These are phyloP conservation scores for Pythium biforme DNA, from an alignment of 352 stramenopile species.

Conservation along the genomic window DNA sequence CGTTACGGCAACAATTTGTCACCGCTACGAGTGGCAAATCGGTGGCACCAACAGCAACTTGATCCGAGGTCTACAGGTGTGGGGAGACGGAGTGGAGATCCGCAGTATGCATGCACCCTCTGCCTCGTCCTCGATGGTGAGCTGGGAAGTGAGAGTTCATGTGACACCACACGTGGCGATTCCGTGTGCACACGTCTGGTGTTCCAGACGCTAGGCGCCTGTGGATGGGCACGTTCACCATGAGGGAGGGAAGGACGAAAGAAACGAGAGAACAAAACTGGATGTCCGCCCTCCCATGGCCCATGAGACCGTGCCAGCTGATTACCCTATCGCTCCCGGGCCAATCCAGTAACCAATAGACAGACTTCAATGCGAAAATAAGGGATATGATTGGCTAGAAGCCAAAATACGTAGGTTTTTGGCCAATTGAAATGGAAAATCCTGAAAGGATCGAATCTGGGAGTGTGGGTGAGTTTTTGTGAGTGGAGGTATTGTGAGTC, in stretches of 20 bases:
- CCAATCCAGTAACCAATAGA: constrained; percentile 7
- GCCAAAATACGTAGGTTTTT: not conserved
- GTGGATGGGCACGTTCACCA: not conserved
- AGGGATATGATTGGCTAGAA: not conserved
- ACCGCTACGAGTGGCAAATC: no score
- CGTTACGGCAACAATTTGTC: no score
- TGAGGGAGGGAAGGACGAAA: not conserved
- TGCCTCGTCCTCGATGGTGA: not conserved
- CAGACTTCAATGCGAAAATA: not conserved
- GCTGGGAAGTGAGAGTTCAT: no score
- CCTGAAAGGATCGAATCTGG: constrained; percentile 1
- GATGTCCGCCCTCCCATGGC: not conserved
- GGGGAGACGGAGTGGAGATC: no score
- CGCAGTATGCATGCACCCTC: not conserved
- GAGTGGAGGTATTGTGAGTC: constrained; percentile 25
- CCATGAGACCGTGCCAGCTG: not conserved
- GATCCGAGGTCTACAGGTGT: not conserved
- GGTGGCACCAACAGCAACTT: not conserved
- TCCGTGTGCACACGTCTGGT: not conserved
- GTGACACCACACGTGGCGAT: not conserved
- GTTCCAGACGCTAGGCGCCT: not conserved
- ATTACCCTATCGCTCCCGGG: not conserved
- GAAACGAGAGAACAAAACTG: not conserved
- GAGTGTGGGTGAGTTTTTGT: constrained; percentile 8
- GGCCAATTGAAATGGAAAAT: not conserved